Base-by-base conservation (phyloP, 345 rosid species). In the Erysimum cheiranthoides region DNA sequence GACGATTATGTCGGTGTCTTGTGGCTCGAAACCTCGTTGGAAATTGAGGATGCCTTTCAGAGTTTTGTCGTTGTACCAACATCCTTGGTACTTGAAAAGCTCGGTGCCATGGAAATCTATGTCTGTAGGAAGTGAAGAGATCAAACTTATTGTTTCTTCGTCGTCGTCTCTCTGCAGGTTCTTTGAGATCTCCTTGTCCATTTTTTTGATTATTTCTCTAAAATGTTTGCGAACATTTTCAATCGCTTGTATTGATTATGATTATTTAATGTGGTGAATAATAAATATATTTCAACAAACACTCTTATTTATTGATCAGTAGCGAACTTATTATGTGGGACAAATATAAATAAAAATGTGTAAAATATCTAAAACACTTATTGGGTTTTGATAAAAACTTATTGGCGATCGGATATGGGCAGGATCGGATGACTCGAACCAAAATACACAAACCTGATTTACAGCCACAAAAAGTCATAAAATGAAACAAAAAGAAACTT, bases 81-180 rank as follows among this genome's bases (percentile, higher is more conserved):
- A 86, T 4, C 80, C 84, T 68, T 87, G 87, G 69, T 84, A 87
- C 18, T 66, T 36, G 18, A 82, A 84, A 16, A 87, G 47, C 70
- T 70, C 73, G 2, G 36, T 68, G 18, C 91, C 85, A 59, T 86
- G 61, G 84, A 86, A 87, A 3, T 91, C 89, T 71, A 68, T 78
- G 39, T 81, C 83, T n/a, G 38, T 43, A 8, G 76, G 46, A 59
- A 72, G 60, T 34, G 58, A 58, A 10, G 76, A 35, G 43, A 72
- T 72, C 53, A 67, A 36, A 27, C 5, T 27, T 8, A 6, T 16
- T 68, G 50, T 59, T 75, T 75, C 79, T 42, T 58, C 68, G 5
- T 70, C 32, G 4, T 65, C 39, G 6, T 43, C 71, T 31, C 62
- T 52, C 18, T 47, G 36, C 36, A 6, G 6, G 40, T 36, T 35